Percentiles rank a stretch among this genome's conserved stretches.
Conservation (phyloP, 441 rosid genomes). For the Francoa sonchifolia region DNA sequence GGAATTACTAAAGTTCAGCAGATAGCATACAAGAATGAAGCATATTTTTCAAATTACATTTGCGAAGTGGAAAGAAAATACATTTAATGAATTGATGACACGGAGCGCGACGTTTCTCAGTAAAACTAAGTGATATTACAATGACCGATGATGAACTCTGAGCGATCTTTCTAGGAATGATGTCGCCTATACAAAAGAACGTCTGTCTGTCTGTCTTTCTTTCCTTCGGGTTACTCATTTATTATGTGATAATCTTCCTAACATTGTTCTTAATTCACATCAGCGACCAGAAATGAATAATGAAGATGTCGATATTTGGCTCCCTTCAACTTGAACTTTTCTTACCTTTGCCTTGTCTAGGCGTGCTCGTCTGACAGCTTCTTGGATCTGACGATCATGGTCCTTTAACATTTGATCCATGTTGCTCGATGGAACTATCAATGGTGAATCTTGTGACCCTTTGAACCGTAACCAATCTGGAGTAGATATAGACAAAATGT, state of each 20-base stretch:
- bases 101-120: neutral
- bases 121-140: neutral
- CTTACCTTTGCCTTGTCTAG: conserved; percentile 70
- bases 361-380: conserved; percentile 81
- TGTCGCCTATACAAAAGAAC: neutral
- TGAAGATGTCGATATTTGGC: conserved; percentile 43
- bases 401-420: conserved; percentile 86
- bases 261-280: conserved; percentile 13
- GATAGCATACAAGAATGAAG: neutral
- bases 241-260: too few relatives aligned
- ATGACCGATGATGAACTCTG: neutral
- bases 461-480: conserved; percentile 81
- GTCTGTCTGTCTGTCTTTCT: neutral
- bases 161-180: too few relatives aligned
- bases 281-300: conserved; percentile 61
- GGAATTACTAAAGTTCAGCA: too few relatives aligned
- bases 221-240: neutral
- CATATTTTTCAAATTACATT: neutral
- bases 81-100: neutral
- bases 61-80: neutral
- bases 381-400: conserved; percentile 89
- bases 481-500: conserved; percentile 7
- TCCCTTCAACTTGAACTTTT: conserved; percentile 46
- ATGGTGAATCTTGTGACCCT: conserved; percentile 73
- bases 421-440: conserved; percentile 70